phyloP scores from a whole-genome alignment of 345 rosid genomes.

The Bruguiera sexangula region DNA sequence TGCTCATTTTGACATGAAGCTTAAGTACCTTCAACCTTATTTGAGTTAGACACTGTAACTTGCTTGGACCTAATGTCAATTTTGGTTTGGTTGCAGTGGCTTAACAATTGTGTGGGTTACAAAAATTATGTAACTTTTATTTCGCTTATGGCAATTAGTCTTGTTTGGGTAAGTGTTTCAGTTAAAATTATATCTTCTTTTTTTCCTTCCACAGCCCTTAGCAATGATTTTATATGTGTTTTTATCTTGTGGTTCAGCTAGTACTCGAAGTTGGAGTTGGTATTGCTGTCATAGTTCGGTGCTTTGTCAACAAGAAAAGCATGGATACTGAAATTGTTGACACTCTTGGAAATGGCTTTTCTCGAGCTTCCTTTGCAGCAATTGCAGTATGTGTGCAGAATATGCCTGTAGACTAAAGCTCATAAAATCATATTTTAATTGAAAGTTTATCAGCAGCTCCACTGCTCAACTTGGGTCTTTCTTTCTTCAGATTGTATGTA shows the following conservation, averaged over 20 bases:
- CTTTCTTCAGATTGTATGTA: conserved; percentile 64
- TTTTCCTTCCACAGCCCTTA: too few species aligned
- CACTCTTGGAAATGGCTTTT: conserved; percentile 82
- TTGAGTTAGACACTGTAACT: neutral
- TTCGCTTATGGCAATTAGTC: conserved; percentile 83
- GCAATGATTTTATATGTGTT: neutral
- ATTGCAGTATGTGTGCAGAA: conserved; percentile 55
- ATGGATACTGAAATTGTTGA: conserved; percentile 66
- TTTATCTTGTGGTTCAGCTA: conserved; percentile 53
- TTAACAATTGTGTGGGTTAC: conserved; percentile 92
- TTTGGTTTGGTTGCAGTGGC: conserved; percentile 56
- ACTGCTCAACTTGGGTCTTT: neutral
- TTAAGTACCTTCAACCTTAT: neutral
- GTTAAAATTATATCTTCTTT: neutral
- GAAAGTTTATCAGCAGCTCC: neutral
- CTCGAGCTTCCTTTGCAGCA: conserved; percentile 69
- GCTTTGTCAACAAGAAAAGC: conserved; percentile 67
- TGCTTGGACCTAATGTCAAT: conserved; percentile 7
- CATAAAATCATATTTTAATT: neutral
- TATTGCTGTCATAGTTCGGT: conserved; percentile 77
- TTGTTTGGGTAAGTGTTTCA: conserved; percentile 60
- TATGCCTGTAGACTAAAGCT: neutral
- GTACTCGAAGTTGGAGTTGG: conserved; percentile 84
- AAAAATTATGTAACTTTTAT: conserved; percentile 84
- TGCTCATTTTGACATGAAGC: neutral